phyloP scores from a whole-genome alignment of 306 rosid genomes.

The Cercis canadensis region DNA sequence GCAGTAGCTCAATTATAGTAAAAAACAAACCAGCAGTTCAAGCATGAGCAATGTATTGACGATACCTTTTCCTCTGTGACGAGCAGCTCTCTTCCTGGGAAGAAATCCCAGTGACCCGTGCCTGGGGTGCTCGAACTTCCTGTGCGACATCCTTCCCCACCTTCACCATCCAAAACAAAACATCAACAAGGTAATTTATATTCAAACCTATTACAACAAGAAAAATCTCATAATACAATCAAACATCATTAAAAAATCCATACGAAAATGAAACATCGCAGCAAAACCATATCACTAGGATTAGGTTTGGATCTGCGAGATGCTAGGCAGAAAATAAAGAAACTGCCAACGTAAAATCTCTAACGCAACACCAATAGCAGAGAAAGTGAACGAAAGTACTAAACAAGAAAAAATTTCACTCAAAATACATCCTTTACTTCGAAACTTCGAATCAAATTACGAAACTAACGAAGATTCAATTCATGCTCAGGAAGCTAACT shows the following conservation, averaged over 20 bases:
- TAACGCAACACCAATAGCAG: too few species aligned
- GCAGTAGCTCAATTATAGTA: background rate
- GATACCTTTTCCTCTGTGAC: conserved; percentile 83
- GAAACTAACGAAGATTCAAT: background rate
- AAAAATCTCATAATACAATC: background rate
- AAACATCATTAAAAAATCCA: background rate
- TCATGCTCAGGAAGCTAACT: background rate
- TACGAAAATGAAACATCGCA: background rate
- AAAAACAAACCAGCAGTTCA: background rate
- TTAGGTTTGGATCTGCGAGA: background rate
- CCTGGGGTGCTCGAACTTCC: conserved; percentile 92
- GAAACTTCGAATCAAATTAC: background rate
- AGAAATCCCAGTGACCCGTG: conserved; percentile 91
- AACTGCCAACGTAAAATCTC: background rate
- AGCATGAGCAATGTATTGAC: background rate
- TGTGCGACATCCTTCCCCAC: conserved; percentile 73
- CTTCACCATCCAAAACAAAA: conserved; percentile 5
- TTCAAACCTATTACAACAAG: background rate
- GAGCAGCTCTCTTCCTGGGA: conserved; percentile 85
- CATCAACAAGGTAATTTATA: background rate
- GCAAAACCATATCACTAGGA: background rate
- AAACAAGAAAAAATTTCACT: background rate
- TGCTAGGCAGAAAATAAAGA: background rate
- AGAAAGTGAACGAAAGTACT: background rate
- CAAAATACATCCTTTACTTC: background rate